phyloP scores from a whole-genome alignment of 108 stramenopile genomes.

The Skeletonema potamos region DNA sequence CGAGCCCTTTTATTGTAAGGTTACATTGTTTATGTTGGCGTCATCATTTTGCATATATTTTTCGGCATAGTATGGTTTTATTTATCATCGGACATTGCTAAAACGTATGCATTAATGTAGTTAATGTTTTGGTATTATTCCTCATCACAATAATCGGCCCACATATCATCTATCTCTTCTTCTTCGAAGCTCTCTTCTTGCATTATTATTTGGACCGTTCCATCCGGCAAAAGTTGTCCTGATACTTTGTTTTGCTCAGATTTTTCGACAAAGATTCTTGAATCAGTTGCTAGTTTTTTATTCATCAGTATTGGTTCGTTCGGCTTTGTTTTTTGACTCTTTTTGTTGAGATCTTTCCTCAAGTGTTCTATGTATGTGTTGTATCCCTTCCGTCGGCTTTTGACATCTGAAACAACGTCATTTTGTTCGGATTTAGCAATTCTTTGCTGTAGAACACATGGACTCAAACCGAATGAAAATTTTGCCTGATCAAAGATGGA shows the following conservation, averaged over 20 bases:
- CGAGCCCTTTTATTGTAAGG: too few relatives aligned
- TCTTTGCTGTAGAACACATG: background rate
- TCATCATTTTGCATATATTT: too few relatives aligned
- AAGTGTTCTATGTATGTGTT: slow-evolving; percentile 4
- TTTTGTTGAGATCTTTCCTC: slow-evolving; percentile 2
- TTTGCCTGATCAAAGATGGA: background rate
- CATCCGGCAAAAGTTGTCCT: background rate
- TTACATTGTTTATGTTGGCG: too few relatives aligned
- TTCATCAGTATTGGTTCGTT: background rate
- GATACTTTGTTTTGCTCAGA: background rate
- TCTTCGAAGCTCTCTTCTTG: background rate
- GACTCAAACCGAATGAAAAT: slow-evolving; percentile 1
- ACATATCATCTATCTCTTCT: slow-evolving; percentile 9
- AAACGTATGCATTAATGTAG: too few relatives aligned
- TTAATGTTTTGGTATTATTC: too few relatives aligned
- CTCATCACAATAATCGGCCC: background rate
- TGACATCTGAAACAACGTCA: background rate
- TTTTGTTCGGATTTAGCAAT: background rate
- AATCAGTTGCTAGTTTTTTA: background rate
- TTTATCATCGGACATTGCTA: too few relatives aligned
- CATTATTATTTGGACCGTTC: background rate
- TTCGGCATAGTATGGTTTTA: too few relatives aligned
- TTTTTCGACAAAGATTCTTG: background rate
- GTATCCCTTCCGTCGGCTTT: slow-evolving; percentile 4
- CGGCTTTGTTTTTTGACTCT: background rate